Percentiles rank a stretch among this genome's conserved stretches.
These are phyloP conservation scores for Calamus simplicifolius DNA, from an alignment of 176 grass and related monocot species.

Conservation along the genomic window DNA sequence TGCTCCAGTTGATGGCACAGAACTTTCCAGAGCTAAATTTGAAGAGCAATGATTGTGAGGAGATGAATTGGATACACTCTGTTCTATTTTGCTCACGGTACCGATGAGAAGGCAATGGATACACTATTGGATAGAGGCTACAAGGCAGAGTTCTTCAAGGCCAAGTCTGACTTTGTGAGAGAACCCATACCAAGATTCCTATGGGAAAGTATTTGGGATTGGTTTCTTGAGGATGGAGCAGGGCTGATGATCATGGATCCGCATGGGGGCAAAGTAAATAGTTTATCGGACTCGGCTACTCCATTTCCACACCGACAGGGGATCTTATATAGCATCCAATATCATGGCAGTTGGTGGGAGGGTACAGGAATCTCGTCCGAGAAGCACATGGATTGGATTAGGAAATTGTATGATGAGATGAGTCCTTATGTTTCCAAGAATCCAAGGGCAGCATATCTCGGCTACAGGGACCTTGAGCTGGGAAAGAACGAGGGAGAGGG, in stretches of 20 bases:
- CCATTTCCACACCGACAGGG: conserved; percentile 54
- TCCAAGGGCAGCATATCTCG: conserved; percentile 59
- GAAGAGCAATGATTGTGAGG: background rate
- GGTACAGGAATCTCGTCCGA: background rate
- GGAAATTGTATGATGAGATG: conserved; percentile 34
- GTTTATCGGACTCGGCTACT: conserved; percentile 27
- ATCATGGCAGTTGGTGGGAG: conserved; percentile 39
- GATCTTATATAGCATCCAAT: conserved; percentile 46
- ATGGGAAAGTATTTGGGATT: background rate
- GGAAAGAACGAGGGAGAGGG: conserved; percentile 35
- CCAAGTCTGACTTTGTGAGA: background rate
- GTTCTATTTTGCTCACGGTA: background rate
- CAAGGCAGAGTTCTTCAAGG: background rate
- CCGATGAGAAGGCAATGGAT: background rate
- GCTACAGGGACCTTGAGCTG: conserved; percentile 71
- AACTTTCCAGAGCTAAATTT: conserved; percentile 2
- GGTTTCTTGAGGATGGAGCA: conserved; percentile 7
- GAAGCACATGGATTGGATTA: conserved; percentile 39
- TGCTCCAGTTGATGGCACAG: background rate
- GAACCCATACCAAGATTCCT: background rate
- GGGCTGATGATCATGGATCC: conserved; percentile 54
- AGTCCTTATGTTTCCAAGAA: conserved; percentile 37
- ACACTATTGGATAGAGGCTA: background rate
- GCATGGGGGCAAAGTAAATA: conserved; percentile 31
- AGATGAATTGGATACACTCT: conserved; percentile 6